These are phyloP conservation scores for Eimeria necatrix DNA, from an alignment of 169 alveolate species.

Conservation along the genomic window DNA sequence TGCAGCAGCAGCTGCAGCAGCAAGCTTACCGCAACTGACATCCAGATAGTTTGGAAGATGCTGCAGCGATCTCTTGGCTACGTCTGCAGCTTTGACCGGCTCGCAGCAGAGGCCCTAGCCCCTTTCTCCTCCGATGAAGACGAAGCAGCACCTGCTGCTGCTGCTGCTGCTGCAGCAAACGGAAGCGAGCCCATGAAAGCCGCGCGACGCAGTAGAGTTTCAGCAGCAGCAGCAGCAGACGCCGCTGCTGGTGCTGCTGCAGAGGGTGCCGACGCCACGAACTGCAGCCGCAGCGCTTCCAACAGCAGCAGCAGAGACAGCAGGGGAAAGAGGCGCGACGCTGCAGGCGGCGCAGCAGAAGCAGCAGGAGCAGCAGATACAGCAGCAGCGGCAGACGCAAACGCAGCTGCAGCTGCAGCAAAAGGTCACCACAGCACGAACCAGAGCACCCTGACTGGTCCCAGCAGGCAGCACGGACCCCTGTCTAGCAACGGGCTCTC, in stretches of 20 bases:
- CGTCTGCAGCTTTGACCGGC: constrained; percentile 38
- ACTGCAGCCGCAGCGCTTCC: neutral
- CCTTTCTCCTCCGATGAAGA: neutral
- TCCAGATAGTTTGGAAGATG: constrained; percentile 25
- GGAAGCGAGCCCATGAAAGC: neutral
- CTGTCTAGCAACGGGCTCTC: neutral
- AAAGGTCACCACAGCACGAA: neutral
- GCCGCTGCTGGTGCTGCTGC: constrained; percentile 5
- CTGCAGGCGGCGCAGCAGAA: neutral
- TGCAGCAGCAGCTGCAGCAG: neutral
- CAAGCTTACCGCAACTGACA: constrained; percentile 25
- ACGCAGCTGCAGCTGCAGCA: neutral
- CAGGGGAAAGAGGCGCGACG: neutral
- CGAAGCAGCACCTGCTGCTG: neutral
- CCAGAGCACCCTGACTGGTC: no score
- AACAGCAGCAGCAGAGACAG: neutral
- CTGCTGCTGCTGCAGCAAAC: neutral
- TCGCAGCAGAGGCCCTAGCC: constrained; percentile 13
- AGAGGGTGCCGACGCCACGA: neutral
- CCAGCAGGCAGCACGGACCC: no score
- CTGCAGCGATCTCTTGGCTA: constrained; percentile 66
- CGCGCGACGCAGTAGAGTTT: neutral
- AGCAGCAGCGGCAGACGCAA: constrained; percentile 1
- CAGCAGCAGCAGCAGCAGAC: neutral
- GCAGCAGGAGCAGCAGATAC: neutral